phyloP scores from a whole-genome alignment of 768 basidiomycete genomes.

The Mrakia gelida region DNA sequence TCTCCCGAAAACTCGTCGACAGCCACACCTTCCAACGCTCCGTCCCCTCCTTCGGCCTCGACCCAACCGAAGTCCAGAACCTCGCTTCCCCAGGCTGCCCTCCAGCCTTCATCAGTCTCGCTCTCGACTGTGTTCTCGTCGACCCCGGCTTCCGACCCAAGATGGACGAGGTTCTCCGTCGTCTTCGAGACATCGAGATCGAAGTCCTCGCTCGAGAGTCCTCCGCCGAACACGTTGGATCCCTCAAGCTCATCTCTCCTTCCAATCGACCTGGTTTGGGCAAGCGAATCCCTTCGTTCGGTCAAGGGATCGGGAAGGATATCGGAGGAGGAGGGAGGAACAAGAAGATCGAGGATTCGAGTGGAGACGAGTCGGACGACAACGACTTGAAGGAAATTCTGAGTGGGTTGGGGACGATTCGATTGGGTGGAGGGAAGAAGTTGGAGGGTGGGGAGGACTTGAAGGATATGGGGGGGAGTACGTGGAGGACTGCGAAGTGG shows the following conservation, averaged over 20 bases:
- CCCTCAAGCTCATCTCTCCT: slow-evolving; percentile 73
- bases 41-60: slow-evolving; percentile 74
- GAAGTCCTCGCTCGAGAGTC: slow-evolving; percentile 56
- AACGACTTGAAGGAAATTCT: slow-evolving; percentile 39
- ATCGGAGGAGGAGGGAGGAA: slow-evolving; percentile 41
- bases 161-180: slow-evolving; percentile 71
- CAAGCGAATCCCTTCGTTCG: slow-evolving; percentile 78
- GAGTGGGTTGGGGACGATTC: slow-evolving; percentile 36
- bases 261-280: slow-evolving; percentile 50
- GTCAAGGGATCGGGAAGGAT: slow-evolving; percentile 62
- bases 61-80: slow-evolving; percentile 63
- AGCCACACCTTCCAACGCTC: slow-evolving; percentile 64
- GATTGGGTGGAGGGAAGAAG: slow-evolving; percentile 35
- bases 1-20: slow-evolving; percentile 77
- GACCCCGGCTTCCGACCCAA: slow-evolving; percentile 63
- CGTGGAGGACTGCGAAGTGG: slow-evolving; percentile 45
- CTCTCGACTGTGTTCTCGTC: slow-evolving; percentile 65
- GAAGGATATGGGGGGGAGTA: slow-evolving; percentile 32
- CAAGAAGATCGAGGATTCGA: slow-evolving; percentile 26
- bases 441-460: background rate
- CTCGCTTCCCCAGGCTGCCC: slow-evolving; percentile 74
- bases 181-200: slow-evolving; percentile 73
- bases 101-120: slow-evolving; percentile 66
- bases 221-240: slow-evolving; percentile 71
- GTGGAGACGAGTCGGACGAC: slow-evolving; percentile 37